phyloP scores from a whole-genome alignment of 345 rosid genomes.

The Mercurialis annua region DNA sequence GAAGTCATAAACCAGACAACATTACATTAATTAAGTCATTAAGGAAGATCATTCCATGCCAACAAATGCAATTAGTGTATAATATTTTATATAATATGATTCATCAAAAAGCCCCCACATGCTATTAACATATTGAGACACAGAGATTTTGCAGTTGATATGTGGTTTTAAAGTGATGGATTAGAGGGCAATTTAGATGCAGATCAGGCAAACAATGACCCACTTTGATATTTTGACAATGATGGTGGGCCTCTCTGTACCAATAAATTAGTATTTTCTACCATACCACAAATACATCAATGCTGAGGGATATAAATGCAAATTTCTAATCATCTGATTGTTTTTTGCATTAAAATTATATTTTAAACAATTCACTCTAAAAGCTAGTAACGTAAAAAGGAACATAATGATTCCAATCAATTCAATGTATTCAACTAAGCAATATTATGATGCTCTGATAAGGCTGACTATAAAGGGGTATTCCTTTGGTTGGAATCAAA shows the following conservation, averaged over 20 bases:
- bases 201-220: neutral
- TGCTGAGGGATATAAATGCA: neutral
- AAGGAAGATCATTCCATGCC: constrained; percentile 2
- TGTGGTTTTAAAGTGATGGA: neutral
- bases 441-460: neutral
- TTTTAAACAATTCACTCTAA: neutral
- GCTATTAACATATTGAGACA: constrained; percentile 3
- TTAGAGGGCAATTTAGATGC: neutral
- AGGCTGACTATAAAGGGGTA: too few species aligned
- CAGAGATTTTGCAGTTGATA: neutral
- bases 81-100: neutral
- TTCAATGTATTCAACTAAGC: neutral
- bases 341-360: too few species aligned
- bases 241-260: neutral
- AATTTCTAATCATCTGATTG: neutral
- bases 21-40: neutral
- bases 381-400: neutral
- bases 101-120: neutral
- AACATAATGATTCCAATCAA: neutral
- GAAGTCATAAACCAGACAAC: neutral
- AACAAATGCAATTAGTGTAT: neutral
- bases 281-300: neutral
- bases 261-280: neutral
- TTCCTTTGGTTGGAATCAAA: too few species aligned
- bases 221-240: constrained; percentile 1